These are phyloP conservation scores for Letharia lupina DNA, from an alignment of 495 filamentous ascomycete species.

Conservation along the genomic window DNA sequence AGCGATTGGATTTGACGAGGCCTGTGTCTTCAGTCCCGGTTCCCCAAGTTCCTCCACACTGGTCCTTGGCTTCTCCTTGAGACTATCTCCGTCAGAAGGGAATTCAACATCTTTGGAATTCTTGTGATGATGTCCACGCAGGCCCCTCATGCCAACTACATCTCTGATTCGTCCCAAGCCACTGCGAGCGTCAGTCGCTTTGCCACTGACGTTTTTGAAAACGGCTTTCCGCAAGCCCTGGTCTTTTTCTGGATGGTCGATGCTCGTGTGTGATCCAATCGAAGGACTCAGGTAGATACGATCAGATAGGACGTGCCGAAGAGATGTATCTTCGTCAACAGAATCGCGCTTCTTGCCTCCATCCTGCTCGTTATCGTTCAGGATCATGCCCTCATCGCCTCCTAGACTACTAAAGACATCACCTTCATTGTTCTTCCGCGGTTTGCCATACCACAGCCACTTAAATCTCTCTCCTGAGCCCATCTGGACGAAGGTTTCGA, in stretches of 20 bases:
- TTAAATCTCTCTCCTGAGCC: constrained; percentile 73
- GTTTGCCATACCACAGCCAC: constrained; percentile 91
- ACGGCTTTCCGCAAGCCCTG: constrained; percentile 56
- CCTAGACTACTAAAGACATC: constrained; percentile 44
- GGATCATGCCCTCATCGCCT: constrained; percentile 49
- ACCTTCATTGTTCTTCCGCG: constrained; percentile 50
- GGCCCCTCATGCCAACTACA: constrained; percentile 56
- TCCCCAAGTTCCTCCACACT: constrained; percentile 15
- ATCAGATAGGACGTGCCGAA: constrained; percentile 17
- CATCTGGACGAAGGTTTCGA: constrained; percentile 72
- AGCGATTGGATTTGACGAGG: constrained; percentile 2
- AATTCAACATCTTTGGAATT: constrained; percentile 33
- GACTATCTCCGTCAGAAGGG: constrained; percentile 23
- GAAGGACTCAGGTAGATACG: constrained; percentile 14
- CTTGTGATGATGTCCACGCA: constrained; percentile 42
- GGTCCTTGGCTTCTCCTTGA: constrained; percentile 17
- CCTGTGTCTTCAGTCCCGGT: not conserved
- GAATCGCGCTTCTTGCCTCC: constrained; percentile 46
- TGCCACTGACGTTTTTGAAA: constrained; percentile 70
- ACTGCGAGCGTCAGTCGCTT: constrained; percentile 73
- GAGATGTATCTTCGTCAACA: constrained; percentile 31
- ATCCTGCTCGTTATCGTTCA: constrained; percentile 60
- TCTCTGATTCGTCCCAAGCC: constrained; percentile 79
- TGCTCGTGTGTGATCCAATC: constrained; percentile 21
- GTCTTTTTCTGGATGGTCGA: constrained; percentile 51